These are phyloP conservation scores for Niveomyces coronatus DNA, from an alignment of 2,329 filamentous ascomycete genomes.

Conservation along the genomic window DNA sequence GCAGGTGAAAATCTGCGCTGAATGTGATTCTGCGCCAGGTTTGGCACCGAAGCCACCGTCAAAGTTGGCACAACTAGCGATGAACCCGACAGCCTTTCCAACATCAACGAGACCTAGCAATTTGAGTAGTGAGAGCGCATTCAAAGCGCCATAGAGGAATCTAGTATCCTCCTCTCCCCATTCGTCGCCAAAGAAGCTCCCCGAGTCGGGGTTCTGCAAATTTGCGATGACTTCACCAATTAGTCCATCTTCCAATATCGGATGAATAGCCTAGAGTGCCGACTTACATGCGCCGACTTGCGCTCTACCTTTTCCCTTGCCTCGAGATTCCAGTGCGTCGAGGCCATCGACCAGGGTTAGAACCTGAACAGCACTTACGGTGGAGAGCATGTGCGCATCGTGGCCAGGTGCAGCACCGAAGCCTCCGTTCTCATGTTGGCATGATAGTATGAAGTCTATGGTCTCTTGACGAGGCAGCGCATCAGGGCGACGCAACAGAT, in stretches of 20 bases:
- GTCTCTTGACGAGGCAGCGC: slow-evolving; percentile 72
- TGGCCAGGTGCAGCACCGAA: slow-evolving; percentile 92
- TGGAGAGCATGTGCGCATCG: slow-evolving; percentile 93
- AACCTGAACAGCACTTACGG: slow-evolving; percentile 89
- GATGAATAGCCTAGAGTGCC: not conserved
- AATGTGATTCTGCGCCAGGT: slow-evolving; percentile 87
- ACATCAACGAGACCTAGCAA: slow-evolving; percentile 67
- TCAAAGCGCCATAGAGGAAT: slow-evolving; percentile 85
- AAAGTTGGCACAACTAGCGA: slow-evolving; percentile 79
- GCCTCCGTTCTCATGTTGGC: slow-evolving; percentile 77
- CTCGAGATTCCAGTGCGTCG: slow-evolving; percentile 64
- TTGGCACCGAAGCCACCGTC: slow-evolving; percentile 88
- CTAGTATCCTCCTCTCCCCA: slow-evolving; percentile 96
- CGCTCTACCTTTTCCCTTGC: slow-evolving; percentile 50
- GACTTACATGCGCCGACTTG: slow-evolving; percentile 71
- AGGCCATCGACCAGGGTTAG: slow-evolving; percentile 78
- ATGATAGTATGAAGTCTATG: slow-evolving; percentile 91
- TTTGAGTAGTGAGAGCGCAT: slow-evolving; percentile 75
- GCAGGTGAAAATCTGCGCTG: slow-evolving; percentile 93
- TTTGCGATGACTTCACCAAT: slow-evolving; percentile 56
- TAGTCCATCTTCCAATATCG: slow-evolving; percentile 13
- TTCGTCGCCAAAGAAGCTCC: slow-evolving; percentile 86
- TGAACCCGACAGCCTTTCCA: slow-evolving; percentile 66
- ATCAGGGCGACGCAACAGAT: slow-evolving; percentile 72
- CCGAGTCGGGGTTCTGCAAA: slow-evolving; percentile 70